phyloP scores from a whole-genome alignment of 2,329 filamentous ascomycete genomes.

The Fusarium tupiense region DNA sequence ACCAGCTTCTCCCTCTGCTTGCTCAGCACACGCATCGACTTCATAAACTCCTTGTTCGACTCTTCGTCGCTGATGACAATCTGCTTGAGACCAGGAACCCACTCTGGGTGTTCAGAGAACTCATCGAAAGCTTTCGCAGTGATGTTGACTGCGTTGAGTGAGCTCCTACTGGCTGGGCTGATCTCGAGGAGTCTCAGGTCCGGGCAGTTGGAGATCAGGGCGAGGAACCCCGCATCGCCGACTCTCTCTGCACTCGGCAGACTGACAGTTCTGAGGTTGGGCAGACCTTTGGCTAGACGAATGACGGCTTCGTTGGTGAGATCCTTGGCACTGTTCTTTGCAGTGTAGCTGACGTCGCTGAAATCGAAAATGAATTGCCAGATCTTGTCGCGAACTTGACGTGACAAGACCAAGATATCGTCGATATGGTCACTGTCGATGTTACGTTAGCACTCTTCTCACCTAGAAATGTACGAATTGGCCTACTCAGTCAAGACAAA shows the following conservation, averaged over 20 bases:
- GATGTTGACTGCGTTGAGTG: neutral
- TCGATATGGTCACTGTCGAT: neutral
- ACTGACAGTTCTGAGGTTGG: neutral
- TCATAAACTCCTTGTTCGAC: slow-evolving; percentile 12
- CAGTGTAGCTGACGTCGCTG: neutral
- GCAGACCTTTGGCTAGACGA: neutral
- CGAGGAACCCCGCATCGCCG: neutral
- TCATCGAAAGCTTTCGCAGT: neutral
- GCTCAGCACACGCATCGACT: slow-evolving; percentile 12
- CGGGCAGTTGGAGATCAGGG: neutral
- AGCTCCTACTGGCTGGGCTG: no score
- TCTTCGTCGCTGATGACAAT: neutral
- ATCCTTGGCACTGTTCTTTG: neutral
- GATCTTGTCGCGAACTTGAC: neutral
- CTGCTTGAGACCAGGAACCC: slow-evolving; percentile 14
- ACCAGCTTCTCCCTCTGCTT: slow-evolving; percentile 9
- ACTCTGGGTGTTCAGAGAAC: slow-evolving; percentile 7
- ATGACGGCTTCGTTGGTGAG: neutral
- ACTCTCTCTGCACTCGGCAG: neutral
- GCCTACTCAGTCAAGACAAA: neutral
- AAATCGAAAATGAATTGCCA: neutral
- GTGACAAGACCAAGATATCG: neutral
- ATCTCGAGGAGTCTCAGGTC: neutral
- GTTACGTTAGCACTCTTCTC: neutral
- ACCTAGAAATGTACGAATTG: neutral